These are phyloP conservation scores for Cytospora piceae DNA, from an alignment of 2,329 filamentous ascomycete species.

Conservation along the genomic window DNA sequence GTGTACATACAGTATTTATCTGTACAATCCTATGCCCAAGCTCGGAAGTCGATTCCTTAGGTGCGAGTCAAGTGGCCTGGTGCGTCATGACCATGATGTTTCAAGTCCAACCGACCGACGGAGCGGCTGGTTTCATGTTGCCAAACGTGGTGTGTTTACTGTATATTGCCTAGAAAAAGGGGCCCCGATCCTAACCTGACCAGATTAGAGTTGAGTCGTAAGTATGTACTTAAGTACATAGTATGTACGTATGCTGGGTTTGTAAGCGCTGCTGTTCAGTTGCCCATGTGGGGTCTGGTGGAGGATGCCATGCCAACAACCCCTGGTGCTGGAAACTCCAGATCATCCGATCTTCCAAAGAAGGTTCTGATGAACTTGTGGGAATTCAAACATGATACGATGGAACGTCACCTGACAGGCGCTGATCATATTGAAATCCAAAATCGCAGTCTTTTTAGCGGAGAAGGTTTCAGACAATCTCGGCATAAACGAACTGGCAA, in stretches of 20 bases:
- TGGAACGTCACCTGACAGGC: slow-evolving; percentile 8
- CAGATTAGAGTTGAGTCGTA: neutral
- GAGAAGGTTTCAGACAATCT: neutral
- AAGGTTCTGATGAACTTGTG: slow-evolving; percentile 1
- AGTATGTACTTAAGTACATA: neutral
- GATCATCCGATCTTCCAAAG: slow-evolving; percentile 20
- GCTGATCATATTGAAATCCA: neutral
- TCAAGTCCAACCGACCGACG: neutral
- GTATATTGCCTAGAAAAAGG: neutral
- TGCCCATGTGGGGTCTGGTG: neutral
- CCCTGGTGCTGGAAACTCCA: slow-evolving; percentile 1
- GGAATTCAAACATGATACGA: neutral
- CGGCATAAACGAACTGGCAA: neutral
- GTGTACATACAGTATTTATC: no score
- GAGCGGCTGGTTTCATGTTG: neutral
- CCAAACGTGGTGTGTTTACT: neutral
- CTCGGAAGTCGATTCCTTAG: neutral
- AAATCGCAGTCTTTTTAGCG: neutral
- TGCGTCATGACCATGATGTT: neutral
- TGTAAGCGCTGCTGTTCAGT: neutral
- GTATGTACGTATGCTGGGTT: neutral
- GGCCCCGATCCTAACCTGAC: neutral
- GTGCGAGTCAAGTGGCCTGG: neutral
- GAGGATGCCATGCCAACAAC: neutral
- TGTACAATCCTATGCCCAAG: neutral